Conservation (phyloP, 768 basidiomycete species). For the Leucocoprinus birnbaumii region DNA sequence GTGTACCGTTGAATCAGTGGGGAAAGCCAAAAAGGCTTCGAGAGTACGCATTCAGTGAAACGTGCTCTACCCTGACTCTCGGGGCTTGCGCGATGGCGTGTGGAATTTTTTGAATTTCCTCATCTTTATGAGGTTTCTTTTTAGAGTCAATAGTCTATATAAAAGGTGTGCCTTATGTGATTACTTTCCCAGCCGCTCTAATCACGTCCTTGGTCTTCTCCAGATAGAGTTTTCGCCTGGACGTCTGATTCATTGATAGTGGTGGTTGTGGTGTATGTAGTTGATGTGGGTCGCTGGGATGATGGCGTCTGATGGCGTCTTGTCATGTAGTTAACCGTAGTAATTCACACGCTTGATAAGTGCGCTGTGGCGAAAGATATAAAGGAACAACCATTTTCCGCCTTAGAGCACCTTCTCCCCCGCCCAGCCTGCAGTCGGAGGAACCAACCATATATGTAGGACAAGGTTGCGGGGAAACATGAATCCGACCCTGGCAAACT, state of each 20-base stretch:
- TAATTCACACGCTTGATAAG: slow-evolving; percentile 11
- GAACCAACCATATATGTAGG: slow-evolving; percentile 14
- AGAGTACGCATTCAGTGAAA: slow-evolving; percentile 6
- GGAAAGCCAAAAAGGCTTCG: slow-evolving; percentile 10
- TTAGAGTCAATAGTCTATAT: no score
- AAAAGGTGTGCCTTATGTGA: no score
- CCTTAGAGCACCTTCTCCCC: background rate
- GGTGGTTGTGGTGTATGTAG: no score
- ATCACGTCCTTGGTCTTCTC: no score
- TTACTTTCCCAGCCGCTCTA: no score
- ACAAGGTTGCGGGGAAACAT: slow-evolving; percentile 11
- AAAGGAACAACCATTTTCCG: slow-evolving; percentile 14
- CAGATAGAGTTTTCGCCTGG: no score
- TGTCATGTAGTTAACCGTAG: background rate
- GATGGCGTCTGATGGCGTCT: background rate
- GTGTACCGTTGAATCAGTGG: slow-evolving; percentile 1
- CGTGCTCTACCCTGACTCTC: background rate
- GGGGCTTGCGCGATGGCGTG: slow-evolving; percentile 5
- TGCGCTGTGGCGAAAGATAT: background rate
- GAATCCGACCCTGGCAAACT: slow-evolving; percentile 11
- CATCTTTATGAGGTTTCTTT: background rate
- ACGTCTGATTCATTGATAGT: no score
- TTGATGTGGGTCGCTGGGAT: no score
- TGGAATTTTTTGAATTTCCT: slow-evolving; percentile 4
- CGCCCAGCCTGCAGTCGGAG: slow-evolving; percentile 6